Evolutionary conservation across 768 basidiomycete genomes (phyloP).

Genomic region (Xerocomus brunneocitrinus): DNA sequence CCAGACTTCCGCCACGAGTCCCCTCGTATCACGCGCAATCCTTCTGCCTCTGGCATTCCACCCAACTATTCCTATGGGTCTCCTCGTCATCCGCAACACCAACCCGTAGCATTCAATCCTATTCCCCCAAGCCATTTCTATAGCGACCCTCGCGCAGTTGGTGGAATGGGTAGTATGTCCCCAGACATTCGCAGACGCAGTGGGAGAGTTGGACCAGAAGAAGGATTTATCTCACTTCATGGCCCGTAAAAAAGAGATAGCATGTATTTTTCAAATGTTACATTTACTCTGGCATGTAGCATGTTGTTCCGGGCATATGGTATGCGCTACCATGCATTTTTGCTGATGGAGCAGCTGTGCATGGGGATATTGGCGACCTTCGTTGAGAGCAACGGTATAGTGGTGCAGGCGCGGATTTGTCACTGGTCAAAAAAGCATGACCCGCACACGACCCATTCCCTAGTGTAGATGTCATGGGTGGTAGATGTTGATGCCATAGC

Average conservation of each 20-base stretch:
- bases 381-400: too few relatives aligned
- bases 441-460: too few relatives aligned
- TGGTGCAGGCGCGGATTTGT: too few relatives aligned
- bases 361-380: too few relatives aligned
- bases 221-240: constrained; percentile 32
- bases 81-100: constrained; percentile 32
- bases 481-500: too few relatives aligned
- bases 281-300: background rate
- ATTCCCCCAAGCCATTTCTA: constrained; percentile 44
- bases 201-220: constrained; percentile 29
- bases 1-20: constrained; percentile 33
- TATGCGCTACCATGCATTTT: too few relatives aligned
- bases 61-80: constrained; percentile 29
- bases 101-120: constrained; percentile 23
- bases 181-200: constrained; percentile 31
- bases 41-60: constrained; percentile 26
- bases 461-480: too few relatives aligned
- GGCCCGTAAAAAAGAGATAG: constrained; percentile 17
- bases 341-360: too few relatives aligned
- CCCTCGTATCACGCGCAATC: constrained; percentile 30
- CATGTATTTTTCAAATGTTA: constrained; percentile 2
- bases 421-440: too few relatives aligned
- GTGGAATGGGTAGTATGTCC: constrained; percentile 35
- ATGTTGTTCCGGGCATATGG: background rate
- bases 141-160: constrained; percentile 26